These are phyloP conservation scores for Candida coquimbonensis DNA, from an alignment of 805 yeast genomes.

Conservation along the genomic window DNA sequence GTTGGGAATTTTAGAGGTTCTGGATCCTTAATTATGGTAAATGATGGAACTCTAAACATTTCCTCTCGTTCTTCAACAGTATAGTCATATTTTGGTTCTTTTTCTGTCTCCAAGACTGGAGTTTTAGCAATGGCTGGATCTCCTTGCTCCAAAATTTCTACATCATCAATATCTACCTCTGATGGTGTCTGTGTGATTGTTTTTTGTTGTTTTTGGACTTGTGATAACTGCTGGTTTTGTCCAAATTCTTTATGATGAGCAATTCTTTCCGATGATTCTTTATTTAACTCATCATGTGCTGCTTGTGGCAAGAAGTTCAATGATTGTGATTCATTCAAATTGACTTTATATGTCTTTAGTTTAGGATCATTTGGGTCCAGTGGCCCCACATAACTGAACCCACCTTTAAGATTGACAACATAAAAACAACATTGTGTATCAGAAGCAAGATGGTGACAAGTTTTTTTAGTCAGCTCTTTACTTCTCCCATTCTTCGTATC, in stretches of 20 bases:
- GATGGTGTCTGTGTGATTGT: too few relatives aligned
- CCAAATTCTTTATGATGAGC: too few relatives aligned
- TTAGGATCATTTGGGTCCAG: background rate
- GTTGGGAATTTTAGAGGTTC: too few relatives aligned
- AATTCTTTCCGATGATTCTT: too few relatives aligned
- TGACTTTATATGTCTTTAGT: background rate
- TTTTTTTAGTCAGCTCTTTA: background rate
- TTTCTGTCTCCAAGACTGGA: background rate
- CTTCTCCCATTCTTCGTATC: conserved; percentile 4
- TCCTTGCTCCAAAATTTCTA: background rate
- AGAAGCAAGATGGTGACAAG: background rate
- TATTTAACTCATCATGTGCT: too few relatives aligned
- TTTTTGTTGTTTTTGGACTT: too few relatives aligned
- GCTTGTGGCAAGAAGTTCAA: background rate
- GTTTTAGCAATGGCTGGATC: too few relatives aligned
- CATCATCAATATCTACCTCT: too few relatives aligned
- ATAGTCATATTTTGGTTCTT: background rate
- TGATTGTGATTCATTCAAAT: background rate
- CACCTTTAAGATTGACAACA: background rate
- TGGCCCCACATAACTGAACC: background rate
- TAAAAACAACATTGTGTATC: conserved; percentile 2
- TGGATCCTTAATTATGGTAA: background rate
- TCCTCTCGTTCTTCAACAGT: background rate
- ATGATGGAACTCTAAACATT: background rate
- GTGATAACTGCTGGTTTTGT: too few relatives aligned